These are phyloP conservation scores for Exophiala aquamarina DNA, from an alignment of 2,329 filamentous ascomycete genomes.

Conservation along the genomic window DNA sequence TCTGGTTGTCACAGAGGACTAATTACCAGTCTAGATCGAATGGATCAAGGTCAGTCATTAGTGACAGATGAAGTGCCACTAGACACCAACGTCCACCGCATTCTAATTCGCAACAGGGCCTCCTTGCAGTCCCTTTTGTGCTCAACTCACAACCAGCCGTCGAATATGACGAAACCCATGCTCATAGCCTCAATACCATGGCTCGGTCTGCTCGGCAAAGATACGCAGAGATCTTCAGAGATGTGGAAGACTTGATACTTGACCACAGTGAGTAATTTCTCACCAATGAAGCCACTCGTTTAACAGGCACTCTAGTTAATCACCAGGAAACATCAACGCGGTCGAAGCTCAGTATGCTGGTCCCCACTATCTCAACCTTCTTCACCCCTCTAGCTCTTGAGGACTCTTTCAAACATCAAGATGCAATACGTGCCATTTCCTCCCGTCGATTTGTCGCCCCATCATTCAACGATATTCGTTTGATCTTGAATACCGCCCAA, in stretches of 20 bases:
- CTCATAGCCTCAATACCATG: conserved; percentile 60
- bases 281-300: background rate
- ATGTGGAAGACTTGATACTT: conserved; percentile 87
- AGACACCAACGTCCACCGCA: too few species aligned
- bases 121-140: conserved; percentile 93
- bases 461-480: conserved; percentile 92
- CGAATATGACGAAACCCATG: conserved; percentile 63
- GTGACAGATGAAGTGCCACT: background rate
- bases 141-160: conserved; percentile 93
- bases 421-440: conserved; percentile 81
- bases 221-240: conserved; percentile 92
- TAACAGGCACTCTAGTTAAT: conserved; percentile 16
- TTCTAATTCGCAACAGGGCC: conserved; percentile 46
- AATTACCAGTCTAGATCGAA: conserved; percentile 57
- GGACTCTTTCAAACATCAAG: conserved; percentile 89
- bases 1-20: conserved; percentile 7
- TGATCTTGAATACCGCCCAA: conserved; percentile 93
- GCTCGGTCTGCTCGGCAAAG: conserved; percentile 78
- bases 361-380: conserved; percentile 88
- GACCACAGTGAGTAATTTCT: conserved; percentile 71
- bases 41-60: conserved; percentile 74
- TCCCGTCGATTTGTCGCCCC: conserved; percentile 90
- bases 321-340: conserved; percentile 42
- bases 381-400: conserved; percentile 86
- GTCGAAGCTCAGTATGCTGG: conserved; percentile 89